Base-by-base conservation (phyloP, 176 grass and related monocot genomes). In the Neostapfia colusana region DNA sequence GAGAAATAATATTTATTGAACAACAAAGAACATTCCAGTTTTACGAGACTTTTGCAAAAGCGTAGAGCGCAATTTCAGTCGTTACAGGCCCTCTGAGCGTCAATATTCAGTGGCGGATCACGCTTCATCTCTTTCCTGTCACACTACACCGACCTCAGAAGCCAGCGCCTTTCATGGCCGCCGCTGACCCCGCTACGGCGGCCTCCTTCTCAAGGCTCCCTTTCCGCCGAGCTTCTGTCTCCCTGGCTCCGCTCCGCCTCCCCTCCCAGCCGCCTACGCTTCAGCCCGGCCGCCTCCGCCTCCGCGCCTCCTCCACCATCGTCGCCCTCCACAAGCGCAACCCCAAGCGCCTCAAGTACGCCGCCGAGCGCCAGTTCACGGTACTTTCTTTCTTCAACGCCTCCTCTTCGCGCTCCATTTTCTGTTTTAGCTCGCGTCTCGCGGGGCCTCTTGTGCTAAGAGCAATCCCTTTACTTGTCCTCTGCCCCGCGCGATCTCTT, bases 331-430 rank as follows among this genome's bases (percentile, higher is more conserved):
- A 91, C 65, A 97, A 93, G 87, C 84, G 88, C 67, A 97, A 88
- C 89, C 91, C 88, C 53, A 97, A 92, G 81, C 86, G 89, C 68
- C 86, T 97, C 67, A 97, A 97, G 77, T 91, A 97, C 84, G 78
- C 72, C 50, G 65, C 91, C 78, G 69, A 87, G 62, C 88, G 90
- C 76, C 63, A 79, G 71, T 93, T 97, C 84, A 86, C 84, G 86
- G 91, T 97, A 62, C 46, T 48, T 25, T 58, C 58, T 31, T 0
- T n/a, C 53, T 74, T 21, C 23, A 21, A 5, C 7, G 7, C 7
- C 21, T 25, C 57, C 25, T 11, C 17, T 3, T 37, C 6, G 8
- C 2, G 3, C 34, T 9, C 7, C 6, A 3, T 2, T 26, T 4
- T 42, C 6, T 28, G 15, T 1, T 15, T 10, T 46, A 1, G 0